Evolutionary conservation across 2,329 filamentous ascomycete species (phyloP), one percentile per base, ranked within the genome.

Genomic region (Chaetomiaceae sp.): DNA sequence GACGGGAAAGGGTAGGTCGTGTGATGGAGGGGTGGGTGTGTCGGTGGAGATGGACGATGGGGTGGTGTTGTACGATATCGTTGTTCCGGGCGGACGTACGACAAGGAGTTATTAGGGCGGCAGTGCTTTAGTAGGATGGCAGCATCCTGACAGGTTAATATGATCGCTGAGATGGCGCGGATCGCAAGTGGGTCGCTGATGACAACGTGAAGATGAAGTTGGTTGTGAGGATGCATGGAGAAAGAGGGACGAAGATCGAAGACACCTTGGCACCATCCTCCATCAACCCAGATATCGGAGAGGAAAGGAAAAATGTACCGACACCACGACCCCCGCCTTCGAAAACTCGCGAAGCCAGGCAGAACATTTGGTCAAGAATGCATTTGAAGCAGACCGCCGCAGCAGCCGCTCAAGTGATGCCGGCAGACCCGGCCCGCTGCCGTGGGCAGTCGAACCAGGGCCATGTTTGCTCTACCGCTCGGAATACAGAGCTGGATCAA

Each of bases 401-500:
- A 53, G 46, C 48, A 39, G 46, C 38, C 33, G 43, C 42, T 47
- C 40, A 36, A 47, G 19, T 51, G 55, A 37, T 43, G 53, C 53
- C 48, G 55, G 53, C 52, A 27, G 29, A 38, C 36, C 40, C 27
- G 17, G 39, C 15, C 36, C 33, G 17, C 36, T 8, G 34, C 40
- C 27, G 38, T 43, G n/a, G 15, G 44, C 39, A 55, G 27, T 27
- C 17, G 14, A 29, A 25, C 20, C 2, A 6, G 19, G 37, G 43
- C 38, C 65, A 61, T 42, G 56, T 58, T 80, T 74, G 59, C 77
- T 86, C 58, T 86, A 81, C 82, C 83, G 83, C 83, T 84, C 82
- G 81, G 82, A 85, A 85, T 86, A 86, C 83, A 85, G 80, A 85
- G 82, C 78, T 76, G 73, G 67, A 66, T 78, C 82, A 86, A 86